Conservation (phyloP, 805 yeast genomes). For the Lipomyces lipofer region DNA sequence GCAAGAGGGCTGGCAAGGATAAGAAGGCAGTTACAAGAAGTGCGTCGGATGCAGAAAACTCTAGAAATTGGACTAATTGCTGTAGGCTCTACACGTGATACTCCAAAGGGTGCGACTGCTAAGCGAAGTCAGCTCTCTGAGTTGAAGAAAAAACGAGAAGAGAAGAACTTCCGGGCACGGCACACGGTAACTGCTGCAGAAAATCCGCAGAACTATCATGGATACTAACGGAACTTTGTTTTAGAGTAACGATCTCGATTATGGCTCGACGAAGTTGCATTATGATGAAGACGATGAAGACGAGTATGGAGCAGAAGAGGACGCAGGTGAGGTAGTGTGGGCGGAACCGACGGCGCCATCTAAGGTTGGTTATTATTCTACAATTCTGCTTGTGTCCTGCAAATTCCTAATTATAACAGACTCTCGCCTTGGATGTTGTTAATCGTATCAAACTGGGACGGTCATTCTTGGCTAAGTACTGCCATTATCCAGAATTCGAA, state of each 20-base stretch:
- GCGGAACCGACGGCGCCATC: constrained; percentile 31
- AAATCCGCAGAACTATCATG: too few species aligned
- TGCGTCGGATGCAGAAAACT: not conserved
- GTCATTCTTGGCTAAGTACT: constrained; percentile 67
- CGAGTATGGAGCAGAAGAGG: constrained; percentile 47
- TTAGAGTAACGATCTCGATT: constrained; percentile 43
- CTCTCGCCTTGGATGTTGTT: constrained; percentile 61
- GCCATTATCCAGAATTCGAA: constrained; percentile 80
- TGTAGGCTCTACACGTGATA: constrained; percentile 42
- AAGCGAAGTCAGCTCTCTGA: constrained; percentile 64
- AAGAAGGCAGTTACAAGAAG: constrained; percentile 33
- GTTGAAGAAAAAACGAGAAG: constrained; percentile 73
- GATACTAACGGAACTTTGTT: constrained; percentile 19
- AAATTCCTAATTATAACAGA: constrained; percentile 32
- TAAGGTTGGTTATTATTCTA: too few species aligned
- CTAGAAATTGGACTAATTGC: constrained; percentile 21
- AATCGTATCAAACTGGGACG: constrained; percentile 78
- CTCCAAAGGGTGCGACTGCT: constrained; percentile 43
- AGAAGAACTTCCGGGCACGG: constrained; percentile 40
- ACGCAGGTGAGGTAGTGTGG: constrained; percentile 42
- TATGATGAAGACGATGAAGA: constrained; percentile 46
- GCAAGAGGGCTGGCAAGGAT: constrained; percentile 41
- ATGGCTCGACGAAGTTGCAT: constrained; percentile 45
- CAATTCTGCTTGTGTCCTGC: too few species aligned
- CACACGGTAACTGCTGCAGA: constrained; percentile 16